Base-by-base conservation (phyloP, 805 yeast species). In the Candida golubevii region DNA sequence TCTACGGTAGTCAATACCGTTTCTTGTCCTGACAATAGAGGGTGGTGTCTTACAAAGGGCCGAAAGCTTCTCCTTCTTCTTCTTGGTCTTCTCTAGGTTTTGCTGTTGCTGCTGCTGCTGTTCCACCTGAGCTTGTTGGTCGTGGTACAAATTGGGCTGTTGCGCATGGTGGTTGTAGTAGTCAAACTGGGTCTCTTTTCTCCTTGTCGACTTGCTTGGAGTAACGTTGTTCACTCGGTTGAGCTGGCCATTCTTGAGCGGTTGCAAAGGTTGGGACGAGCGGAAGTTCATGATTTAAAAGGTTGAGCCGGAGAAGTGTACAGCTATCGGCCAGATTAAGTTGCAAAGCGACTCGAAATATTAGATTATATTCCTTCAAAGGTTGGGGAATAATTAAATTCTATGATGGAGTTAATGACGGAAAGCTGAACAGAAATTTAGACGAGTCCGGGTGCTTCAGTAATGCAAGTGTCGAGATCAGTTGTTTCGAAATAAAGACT, bases 31-130 rank as follows among this genome's bases (percentile, higher is more conserved):
- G 53, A 93, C 95, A 52, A 90, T 76, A 13, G 96, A 85, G 31
- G 99, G 99, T 2, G 99, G 99, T 2, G 99, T 93, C 66, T 88
- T 88, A 66, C 99, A 93, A 41, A 93, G 74, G 0, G 97, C 80
- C 3, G 96, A 85, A 35, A 88, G 73, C 65, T 91, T 91, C 62
- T 88, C 96, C 65, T 85, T 89, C 72, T 84, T 84, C 76, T 85
- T 87, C 63, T 79, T 49, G 28, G 49, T 49, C 33, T 42, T 47
- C 26, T 50, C 54, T n/a, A 42, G 47, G 35, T 37, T 54, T 18
- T 58, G 61, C 36, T 54, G 61, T 35, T 53, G 60, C 23, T 49
- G 58, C 28, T 45, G 47, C 39, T 57, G 62, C 36, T 56, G 61
- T 30, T 51, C 58, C 33, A 39, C 47, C 36, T 45, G 59, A 31